Base-by-base conservation (phyloP, 1,284 basidiomycete species). In the Ustilago shanxiensis region DNA sequence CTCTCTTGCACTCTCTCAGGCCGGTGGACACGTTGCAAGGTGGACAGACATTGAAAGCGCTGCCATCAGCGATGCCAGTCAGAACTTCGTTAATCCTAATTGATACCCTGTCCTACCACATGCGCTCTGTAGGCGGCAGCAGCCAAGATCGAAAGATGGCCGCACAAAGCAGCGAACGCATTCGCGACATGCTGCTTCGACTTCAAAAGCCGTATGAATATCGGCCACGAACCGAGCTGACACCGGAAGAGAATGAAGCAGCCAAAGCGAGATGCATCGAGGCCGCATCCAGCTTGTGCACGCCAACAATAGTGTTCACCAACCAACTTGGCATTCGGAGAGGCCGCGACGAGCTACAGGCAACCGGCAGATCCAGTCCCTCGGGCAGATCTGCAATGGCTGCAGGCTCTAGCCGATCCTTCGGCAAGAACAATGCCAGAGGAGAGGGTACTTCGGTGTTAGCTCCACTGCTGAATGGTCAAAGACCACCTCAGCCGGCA, bases 21-120 rank as follows among this genome's bases (percentile, higher is more conserved):
- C 74, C 74, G 4, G 60, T 62, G 2, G 66, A 72, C 26, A 62
- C 61, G 52, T 24, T 61, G 2, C 60, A 50, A 24, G 63, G 59
- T 1, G 50, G 47, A 7, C 60, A 55, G 13, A 1, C 18, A 3
- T 37, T 26, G 18, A 49, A 58, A 10, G 39, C 59, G 20, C 14
- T 68, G 5, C 64, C 60, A 1, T 55, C 61, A 11, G n/a, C 65
- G 16, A 10, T 72, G 37, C 69, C 69, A 2, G 20, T 62, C 1
- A 49, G 74, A 18, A 66, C 74, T 20, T 72, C 74, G 1, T 49
- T 77, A 20, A 54, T 77, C 50, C 37, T 72, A n/a, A 60, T 77
- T 35, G 74, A 77, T 45, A 68, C 69, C n/a, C 59, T 77, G 4
- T 77, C 74, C 2, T 67, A 77, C 44, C 65, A 65, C 28, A 41